Base-by-base conservation (phyloP, 192 early-diverging fungal genomes). In the Pilobolus umbonatus region DNA sequence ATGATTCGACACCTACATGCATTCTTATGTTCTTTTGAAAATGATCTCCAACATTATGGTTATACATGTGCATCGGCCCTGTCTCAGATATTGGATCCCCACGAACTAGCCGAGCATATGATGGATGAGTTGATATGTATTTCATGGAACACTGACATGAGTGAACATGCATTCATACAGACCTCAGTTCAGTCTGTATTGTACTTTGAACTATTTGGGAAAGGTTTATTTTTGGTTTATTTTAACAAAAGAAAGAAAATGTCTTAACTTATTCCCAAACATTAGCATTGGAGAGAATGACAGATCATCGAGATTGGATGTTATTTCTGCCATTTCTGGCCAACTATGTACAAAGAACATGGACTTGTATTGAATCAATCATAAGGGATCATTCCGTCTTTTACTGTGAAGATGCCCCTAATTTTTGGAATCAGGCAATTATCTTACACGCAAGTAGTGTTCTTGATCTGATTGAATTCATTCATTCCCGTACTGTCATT, bases 381-480 rank as follows among this genome's bases (percentile, higher is more conserved):
- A 31, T 53, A 12, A 17, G 4, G 14, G 19, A 12, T 4, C 14
- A 15, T 17, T 42, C 39, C 0, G 19, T 42, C 15, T 42, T 17
- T 42, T 3, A 5, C 6, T 3, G 1, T 17, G 8, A 1, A 17
- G 1, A 12, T 25, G 26, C 44, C 15, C 3, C 28, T 25, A 34
- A 5, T 1, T 21, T 15, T 19, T 61, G 59, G 59, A 26, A 61
- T 51, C 22, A 61, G 22, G 9, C 46, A 3, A 14, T 51, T 6
- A 2, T 51, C 3, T 22, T 21, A 4, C 19, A 51, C 26, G 29
- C 59, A 12, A 28, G 22, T 22, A 51, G 22, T 21, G 26, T 50
- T 51, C 25, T 61, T 10, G 48, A 52, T 52, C 30, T 61, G 40
- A 50, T 50, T 8, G 38, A 61, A 24, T 61, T 44, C n/a, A 22